phyloP scores from a whole-genome alignment of 495 filamentous ascomycete species.

The Lasiosphaeria ovina region DNA sequence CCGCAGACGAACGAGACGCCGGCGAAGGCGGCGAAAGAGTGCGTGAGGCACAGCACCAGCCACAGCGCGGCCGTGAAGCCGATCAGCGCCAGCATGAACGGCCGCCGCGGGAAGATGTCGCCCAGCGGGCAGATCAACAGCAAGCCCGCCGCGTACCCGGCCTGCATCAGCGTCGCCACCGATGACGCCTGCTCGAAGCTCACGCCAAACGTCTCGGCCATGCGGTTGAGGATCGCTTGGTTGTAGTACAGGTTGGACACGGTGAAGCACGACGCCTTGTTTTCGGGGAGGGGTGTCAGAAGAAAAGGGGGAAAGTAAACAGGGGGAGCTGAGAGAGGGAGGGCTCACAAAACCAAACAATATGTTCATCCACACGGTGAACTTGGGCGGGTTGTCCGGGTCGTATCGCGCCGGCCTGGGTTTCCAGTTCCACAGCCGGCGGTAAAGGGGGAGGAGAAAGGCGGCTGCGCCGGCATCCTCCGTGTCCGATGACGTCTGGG shows the following conservation, averaged over 20 bases:
- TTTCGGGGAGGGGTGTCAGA: constrained; percentile 14
- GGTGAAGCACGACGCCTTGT: constrained; percentile 37
- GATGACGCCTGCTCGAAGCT: constrained; percentile 55
- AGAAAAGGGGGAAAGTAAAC: not conserved
- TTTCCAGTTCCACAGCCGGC: constrained; percentile 24
- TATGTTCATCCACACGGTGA: constrained; percentile 33
- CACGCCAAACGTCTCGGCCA: constrained; percentile 61
- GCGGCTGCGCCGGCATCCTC: not conserved
- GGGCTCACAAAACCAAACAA: constrained; percentile 32
- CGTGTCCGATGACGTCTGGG: too few relatives aligned
- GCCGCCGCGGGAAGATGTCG: constrained; percentile 67
- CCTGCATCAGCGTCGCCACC: constrained; percentile 75
- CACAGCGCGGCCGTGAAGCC: constrained; percentile 64
- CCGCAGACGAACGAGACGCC: constrained; percentile 68
- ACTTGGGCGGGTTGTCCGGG: constrained; percentile 32
- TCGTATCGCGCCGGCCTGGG: constrained; percentile 33
- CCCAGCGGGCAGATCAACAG: constrained; percentile 76
- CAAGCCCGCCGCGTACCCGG: constrained; percentile 74
- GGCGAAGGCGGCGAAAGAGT: constrained; percentile 61
- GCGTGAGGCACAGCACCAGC: constrained; percentile 71
- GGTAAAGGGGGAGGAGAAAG: not conserved
- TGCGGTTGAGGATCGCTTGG: constrained; percentile 64
- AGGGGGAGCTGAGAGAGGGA: not conserved
- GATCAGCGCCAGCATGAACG: constrained; percentile 66
- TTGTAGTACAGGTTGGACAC: constrained; percentile 71